Conservation (phyloP, 2,329 filamentous ascomycete species). For the Keithomyces neogunnii region DNA sequence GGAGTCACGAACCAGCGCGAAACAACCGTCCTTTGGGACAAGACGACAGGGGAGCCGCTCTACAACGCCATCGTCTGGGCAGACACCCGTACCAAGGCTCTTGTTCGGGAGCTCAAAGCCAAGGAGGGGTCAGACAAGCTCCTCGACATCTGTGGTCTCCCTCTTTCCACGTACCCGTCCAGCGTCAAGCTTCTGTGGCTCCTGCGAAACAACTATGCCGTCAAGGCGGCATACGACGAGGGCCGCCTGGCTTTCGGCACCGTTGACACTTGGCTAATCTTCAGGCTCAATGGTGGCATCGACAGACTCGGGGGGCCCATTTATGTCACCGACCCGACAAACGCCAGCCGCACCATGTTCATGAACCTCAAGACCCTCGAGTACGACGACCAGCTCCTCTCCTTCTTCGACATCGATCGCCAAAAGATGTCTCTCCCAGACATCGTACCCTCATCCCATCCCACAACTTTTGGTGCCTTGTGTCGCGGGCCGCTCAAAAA, state of each 20-base stretch:
- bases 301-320: slow-evolving; percentile 47
- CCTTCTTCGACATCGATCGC: slow-evolving; percentile 66
- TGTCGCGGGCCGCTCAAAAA: slow-evolving; percentile 58
- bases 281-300: slow-evolving; percentile 68
- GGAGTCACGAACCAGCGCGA: slow-evolving; percentile 90
- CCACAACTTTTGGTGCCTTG: slow-evolving; percentile 62
- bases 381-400: slow-evolving; percentile 69
- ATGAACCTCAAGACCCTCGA: slow-evolving; percentile 76
- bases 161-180: slow-evolving; percentile 81
- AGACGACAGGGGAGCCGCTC: slow-evolving; percentile 67
- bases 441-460: slow-evolving; percentile 73
- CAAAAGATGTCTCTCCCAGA: slow-evolving; percentile 69
- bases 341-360: slow-evolving; percentile 89
- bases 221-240: slow-evolving; percentile 67
- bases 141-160: slow-evolving; percentile 65
- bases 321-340: slow-evolving; percentile 79
- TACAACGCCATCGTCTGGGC: slow-evolving; percentile 87
- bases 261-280: slow-evolving; percentile 82
- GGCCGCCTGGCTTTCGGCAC: slow-evolving; percentile 76
- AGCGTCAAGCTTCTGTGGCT: slow-evolving; percentile 82
- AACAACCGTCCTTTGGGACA: slow-evolving; percentile 80
- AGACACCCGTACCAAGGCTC: slow-evolving; percentile 64
- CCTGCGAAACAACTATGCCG: slow-evolving; percentile 58
- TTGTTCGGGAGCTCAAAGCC: slow-evolving; percentile 70
- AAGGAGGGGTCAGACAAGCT: slow-evolving; percentile 61